phyloP scores from a whole-genome alignment of 2,329 filamentous ascomycete species.

The Cercospora sp. region DNA sequence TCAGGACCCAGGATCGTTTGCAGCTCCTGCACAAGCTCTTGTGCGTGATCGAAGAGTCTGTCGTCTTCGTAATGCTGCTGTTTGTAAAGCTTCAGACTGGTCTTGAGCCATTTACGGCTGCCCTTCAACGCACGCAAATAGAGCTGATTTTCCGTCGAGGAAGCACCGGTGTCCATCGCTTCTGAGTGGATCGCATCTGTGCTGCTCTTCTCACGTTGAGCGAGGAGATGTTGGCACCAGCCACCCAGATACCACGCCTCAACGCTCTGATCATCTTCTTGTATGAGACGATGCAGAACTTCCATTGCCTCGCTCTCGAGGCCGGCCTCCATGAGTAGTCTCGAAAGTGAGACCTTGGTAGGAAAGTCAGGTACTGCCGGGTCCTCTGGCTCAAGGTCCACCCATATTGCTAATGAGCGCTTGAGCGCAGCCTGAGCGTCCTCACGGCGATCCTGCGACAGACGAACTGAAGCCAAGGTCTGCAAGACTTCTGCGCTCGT shows the following conservation, averaged over 20 bases:
- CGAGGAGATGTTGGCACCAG: conserved; percentile 82
- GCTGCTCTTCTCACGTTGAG: conserved; percentile 60
- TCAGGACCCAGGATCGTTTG: conserved; percentile 48
- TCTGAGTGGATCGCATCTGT: conserved; percentile 25
- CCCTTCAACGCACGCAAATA: conserved; percentile 60
- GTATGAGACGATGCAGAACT: conserved; percentile 78
- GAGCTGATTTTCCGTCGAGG: conserved; percentile 49
- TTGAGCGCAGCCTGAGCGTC: conserved; percentile 79
- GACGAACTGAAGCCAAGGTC: conserved; percentile 88
- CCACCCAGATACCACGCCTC: conserved; percentile 97
- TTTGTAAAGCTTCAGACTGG: conserved; percentile 76
- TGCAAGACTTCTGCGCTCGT: conserved; percentile 83
- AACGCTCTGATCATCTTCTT: conserved; percentile 90
- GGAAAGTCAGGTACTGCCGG: conserved; percentile 80
- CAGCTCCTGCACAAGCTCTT: conserved; percentile 63
- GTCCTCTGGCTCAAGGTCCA: conserved; percentile 71
- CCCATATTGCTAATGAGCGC: conserved; percentile 81
- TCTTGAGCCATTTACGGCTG: conserved; percentile 79
- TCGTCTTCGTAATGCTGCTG: conserved; percentile 83
- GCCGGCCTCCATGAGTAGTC: conserved; percentile 85
- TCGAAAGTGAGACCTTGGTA: conserved; percentile 76
- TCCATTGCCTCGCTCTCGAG: conserved; percentile 82
- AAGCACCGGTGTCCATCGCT: conserved; percentile 34
- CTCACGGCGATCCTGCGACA: conserved; percentile 77
- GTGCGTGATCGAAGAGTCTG: conserved; percentile 70